phyloP scores from a whole-genome alignment of 306 rosid species.

The Quercus alba region DNA sequence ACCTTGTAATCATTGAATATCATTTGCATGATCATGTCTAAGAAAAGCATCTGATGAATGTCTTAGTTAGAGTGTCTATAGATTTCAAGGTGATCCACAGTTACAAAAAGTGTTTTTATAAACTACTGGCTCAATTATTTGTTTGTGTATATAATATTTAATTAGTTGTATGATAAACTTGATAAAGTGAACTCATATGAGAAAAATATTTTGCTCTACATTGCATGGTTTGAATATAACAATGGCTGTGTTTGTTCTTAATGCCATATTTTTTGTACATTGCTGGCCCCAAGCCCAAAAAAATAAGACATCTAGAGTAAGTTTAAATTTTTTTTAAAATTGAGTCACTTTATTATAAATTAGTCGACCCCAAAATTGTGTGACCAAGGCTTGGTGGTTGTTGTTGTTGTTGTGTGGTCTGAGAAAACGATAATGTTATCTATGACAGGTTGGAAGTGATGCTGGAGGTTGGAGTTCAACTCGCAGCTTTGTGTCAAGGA shows the following conservation, averaged over 20 bases:
- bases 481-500: constrained; percentile 62
- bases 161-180: neutral
- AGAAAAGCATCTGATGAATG: neutral
- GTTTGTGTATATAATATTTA: too few relatives aligned
- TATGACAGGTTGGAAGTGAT: constrained; percentile 76
- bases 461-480: constrained; percentile 71
- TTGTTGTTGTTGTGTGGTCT: neutral
- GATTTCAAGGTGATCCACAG: neutral
- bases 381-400: too few relatives aligned
- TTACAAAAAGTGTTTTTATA: too few relatives aligned
- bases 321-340: too few relatives aligned
- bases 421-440: neutral
- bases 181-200: neutral
- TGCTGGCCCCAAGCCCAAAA: too few relatives aligned
- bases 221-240: neutral
- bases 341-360: too few relatives aligned
- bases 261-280: too few relatives aligned
- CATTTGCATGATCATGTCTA: neutral
- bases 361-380: too few relatives aligned
- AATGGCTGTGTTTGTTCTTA: too few relatives aligned
- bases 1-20: too few relatives aligned
- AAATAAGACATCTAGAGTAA: too few relatives aligned
- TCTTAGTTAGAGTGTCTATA: neutral
- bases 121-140: too few relatives aligned
- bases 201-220: neutral